A percentile compares a stretch with the other conserved stretches of the same genome.
phyloP scores from a whole-genome alignment of 2,329 filamentous ascomycete species.

The Epichloe amarillans region DNA sequence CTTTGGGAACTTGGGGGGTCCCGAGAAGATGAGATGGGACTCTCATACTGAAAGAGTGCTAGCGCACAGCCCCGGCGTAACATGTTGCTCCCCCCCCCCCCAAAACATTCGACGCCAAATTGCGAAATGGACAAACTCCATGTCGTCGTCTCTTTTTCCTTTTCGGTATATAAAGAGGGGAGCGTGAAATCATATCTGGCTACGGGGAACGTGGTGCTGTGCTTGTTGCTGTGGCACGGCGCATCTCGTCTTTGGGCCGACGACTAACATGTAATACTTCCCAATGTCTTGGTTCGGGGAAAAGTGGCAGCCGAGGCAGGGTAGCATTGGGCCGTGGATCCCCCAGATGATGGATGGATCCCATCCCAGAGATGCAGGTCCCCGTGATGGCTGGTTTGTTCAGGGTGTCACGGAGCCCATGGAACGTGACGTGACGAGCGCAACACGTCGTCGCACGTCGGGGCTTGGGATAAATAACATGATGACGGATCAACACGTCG shows the following conservation, averaged over 20 bases:
- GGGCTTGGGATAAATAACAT: background rate
- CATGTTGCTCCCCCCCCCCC: background rate
- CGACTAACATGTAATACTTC: background rate
- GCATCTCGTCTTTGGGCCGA: background rate
- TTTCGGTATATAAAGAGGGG: background rate
- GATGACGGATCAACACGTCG: background rate
- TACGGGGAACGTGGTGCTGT: background rate
- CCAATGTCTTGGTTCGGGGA: background rate
- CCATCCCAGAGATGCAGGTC: no score
- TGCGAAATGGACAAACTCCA: background rate
- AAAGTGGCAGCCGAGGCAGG: background rate
- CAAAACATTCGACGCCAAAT: background rate
- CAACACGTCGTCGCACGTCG: background rate
- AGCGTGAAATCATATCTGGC: background rate
- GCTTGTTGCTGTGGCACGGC: background rate
- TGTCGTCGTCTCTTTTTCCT: background rate
- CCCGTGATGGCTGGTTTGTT: no score
- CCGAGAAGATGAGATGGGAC: no score
- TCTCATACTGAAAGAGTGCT: no score
- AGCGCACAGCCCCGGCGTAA: background rate
- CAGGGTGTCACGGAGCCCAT: background rate
- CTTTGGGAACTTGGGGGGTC: background rate
- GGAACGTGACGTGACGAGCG: background rate
- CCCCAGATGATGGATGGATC: background rate
- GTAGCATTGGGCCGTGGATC: conserved; percentile 1